These are phyloP conservation scores for Calonectria henricotiae DNA, from an alignment of 2,329 filamentous ascomycete genomes.

Conservation along the genomic window DNA sequence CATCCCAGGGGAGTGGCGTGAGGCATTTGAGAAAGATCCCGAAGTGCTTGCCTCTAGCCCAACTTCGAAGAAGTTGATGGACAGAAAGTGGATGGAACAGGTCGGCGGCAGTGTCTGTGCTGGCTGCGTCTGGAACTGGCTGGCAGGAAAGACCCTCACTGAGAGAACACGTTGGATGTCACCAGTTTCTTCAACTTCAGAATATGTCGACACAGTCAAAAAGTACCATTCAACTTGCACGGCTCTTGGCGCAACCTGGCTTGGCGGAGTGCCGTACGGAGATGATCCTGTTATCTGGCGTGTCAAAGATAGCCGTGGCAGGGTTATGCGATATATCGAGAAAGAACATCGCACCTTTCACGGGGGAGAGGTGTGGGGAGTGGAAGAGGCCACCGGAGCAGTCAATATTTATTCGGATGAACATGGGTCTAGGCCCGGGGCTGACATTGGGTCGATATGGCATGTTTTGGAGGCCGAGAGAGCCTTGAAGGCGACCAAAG, in stretches of 20 bases:
- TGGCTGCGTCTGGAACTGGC: conserved; percentile 28
- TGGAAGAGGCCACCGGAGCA: conserved; percentile 12
- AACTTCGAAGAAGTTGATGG: not conserved
- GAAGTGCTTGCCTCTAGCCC: conserved; percentile 4
- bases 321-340: conserved; percentile 15
- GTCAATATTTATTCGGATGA: not conserved
- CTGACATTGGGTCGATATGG: conserved; percentile 26
- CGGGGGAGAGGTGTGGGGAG: conserved; percentile 3
- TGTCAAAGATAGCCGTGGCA: not conserved
- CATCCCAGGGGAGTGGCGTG: not conserved
- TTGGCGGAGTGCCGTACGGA: conserved; percentile 29
- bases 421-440: not conserved
- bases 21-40: not conserved
- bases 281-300: conserved; percentile 30
- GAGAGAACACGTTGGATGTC: not conserved
- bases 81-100: not conserved
- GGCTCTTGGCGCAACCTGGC: conserved; percentile 26
- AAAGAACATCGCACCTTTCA: not conserved
- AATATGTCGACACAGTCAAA: conserved; percentile 19
- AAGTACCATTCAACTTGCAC: conserved; percentile 25
- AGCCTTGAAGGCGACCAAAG: not conserved
- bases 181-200: not conserved
- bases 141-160: not conserved
- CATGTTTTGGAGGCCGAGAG: conserved; percentile 25
- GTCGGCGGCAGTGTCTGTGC: conserved; percentile 26